A percentile compares a stretch with the other conserved stretches of the same genome.
Evolutionary conservation across 805 yeast genomes (phyloP).

Genomic region (Lachancea waltii): DNA sequence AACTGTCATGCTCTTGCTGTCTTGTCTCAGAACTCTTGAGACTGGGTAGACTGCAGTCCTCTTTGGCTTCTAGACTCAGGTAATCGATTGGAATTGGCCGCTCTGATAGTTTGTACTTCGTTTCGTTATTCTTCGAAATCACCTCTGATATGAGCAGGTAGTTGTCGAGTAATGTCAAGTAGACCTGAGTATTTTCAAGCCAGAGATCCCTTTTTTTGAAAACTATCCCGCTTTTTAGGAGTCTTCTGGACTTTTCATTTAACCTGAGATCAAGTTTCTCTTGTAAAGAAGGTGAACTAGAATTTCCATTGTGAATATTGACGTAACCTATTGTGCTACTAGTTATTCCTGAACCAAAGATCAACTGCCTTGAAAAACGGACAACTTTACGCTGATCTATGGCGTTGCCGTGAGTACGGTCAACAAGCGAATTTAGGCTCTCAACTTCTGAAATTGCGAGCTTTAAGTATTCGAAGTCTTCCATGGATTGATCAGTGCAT

Average conservation of each 20-base stretch:
- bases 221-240: constrained; percentile 54
- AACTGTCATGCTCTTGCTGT: background rate
- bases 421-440: constrained; percentile 50
- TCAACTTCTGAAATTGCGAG: constrained; percentile 51
- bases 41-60: constrained; percentile 11
- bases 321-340: constrained; percentile 25
- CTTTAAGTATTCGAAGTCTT: constrained; percentile 46
- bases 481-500: constrained; percentile 40
- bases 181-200: constrained; percentile 45
- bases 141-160: constrained; percentile 59
- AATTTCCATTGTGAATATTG: constrained; percentile 13
- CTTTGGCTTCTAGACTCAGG: constrained; percentile 45
- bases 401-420: constrained; percentile 55
- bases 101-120: constrained; percentile 41
- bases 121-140: constrained; percentile 35
- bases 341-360: constrained; percentile 17
- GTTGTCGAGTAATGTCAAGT: constrained; percentile 63
- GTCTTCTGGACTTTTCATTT: constrained; percentile 46
- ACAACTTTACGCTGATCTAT: constrained; percentile 51
- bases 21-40: background rate
- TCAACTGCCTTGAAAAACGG: constrained; percentile 38
- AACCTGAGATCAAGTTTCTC: constrained; percentile 41
- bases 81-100: constrained; percentile 58
- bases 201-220: constrained; percentile 57
- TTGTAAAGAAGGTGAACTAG: constrained; percentile 5